A percentile compares a stretch with the other conserved stretches of the same genome.
phyloP scores from a whole-genome alignment of 768 basidiomycete species.

The Pisolithus orientalis region DNA sequence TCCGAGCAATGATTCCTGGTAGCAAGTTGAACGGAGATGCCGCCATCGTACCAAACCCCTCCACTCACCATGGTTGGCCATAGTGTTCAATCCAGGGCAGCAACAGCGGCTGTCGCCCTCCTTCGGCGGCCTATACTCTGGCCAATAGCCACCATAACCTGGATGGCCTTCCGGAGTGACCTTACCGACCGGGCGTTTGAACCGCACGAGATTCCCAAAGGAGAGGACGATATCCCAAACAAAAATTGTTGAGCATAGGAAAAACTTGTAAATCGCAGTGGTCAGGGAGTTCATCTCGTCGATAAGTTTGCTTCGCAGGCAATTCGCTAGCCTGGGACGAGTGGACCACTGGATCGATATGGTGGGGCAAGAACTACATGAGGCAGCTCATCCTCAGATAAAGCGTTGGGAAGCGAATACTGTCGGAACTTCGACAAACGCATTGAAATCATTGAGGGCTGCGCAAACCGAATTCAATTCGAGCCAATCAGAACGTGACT shows the following conservation, averaged over 20 bases:
- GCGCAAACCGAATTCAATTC: too few relatives aligned
- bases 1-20: conserved; percentile 42
- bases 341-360: not conserved
- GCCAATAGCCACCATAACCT: conserved; percentile 65
- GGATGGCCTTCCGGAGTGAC: conserved; percentile 51
- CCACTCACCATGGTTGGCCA: conserved; percentile 73
- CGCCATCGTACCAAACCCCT: not conserved
- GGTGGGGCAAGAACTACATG: not conserved
- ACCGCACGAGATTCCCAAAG: conserved; percentile 39
- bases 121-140: conserved; percentile 51
- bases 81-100: conserved; percentile 71
- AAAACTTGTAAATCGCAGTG: not conserved
- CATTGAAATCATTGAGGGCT: too few relatives aligned
- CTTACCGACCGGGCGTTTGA: conserved; percentile 34
- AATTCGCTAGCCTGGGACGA: not conserved
- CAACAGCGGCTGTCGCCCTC: conserved; percentile 65
- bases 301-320: too few relatives aligned
- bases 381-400: not conserved
- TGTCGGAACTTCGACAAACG: not conserved
- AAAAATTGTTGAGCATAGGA: conserved; percentile 25
- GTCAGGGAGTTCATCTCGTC: not conserved
- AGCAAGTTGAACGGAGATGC: not conserved
- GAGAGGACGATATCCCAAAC: conserved; percentile 50
- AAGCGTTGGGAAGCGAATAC: not conserved
- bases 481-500: too few relatives aligned